Evolutionary conservation across 1,139 yeast species (phyloP).

Genomic region (Candida gigantensis): DNA sequence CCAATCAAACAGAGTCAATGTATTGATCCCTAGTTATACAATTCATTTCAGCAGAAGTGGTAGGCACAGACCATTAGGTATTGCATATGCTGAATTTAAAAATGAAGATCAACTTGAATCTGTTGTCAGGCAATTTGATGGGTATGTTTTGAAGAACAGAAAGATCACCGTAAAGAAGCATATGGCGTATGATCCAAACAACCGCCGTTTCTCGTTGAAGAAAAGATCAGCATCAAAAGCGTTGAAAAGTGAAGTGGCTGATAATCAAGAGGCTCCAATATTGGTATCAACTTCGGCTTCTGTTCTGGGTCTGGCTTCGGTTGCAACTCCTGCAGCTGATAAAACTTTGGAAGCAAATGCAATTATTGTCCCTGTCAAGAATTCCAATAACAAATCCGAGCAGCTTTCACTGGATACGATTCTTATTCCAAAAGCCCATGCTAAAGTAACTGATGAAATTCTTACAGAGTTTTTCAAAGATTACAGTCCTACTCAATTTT

Average conservation of each 20-base stretch:
- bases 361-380: slow-evolving; percentile 6
- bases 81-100: slow-evolving; percentile 66
- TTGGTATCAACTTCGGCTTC: too few species aligned
- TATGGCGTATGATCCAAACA: slow-evolving; percentile 38
- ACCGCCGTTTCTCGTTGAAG: slow-evolving; percentile 9
- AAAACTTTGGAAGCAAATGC: slow-evolving; percentile 11
- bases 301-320: too few species aligned
- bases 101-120: slow-evolving; percentile 48
- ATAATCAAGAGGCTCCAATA: slow-evolving; percentile 1
- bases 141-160: slow-evolving; percentile 40
- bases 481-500: slow-evolving; percentile 48
- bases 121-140: slow-evolving; percentile 46
- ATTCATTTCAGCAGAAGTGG: slow-evolving; percentile 43
- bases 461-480: slow-evolving; percentile 45
- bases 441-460: slow-evolving; percentile 38
- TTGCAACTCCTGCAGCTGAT: too few species aligned
- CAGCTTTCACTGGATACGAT: slow-evolving; percentile 48
- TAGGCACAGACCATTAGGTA: slow-evolving; percentile 55
- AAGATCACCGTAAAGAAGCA: slow-evolving; percentile 37
- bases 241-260: background rate
- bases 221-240: background rate
- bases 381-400: slow-evolving; percentile 5
- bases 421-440: slow-evolving; percentile 50
- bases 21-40: slow-evolving; percentile 56
- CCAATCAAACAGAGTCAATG: slow-evolving; percentile 28